Evolutionary conservation across 805 yeast species (phyloP).

Genomic region (Wickerhamomyces canadensis): DNA sequence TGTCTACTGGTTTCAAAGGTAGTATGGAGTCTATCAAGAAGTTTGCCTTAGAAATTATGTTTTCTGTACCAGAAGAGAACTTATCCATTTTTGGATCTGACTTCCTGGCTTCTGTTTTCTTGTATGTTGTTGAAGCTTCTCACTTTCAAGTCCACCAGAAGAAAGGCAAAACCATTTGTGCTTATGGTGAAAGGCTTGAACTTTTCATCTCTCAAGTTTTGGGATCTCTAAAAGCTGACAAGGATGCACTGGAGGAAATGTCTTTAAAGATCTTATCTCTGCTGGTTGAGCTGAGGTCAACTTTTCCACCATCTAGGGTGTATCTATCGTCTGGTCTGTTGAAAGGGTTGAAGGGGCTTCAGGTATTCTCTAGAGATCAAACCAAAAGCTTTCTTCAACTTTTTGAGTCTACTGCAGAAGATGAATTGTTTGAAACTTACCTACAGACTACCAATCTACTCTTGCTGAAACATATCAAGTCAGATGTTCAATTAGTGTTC

Average conservation of each 20-base stretch:
- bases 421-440: conserved; percentile 44
- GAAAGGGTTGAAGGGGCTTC: conserved; percentile 37
- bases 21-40: conserved; percentile 74
- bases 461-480: conserved; percentile 35
- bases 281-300: conserved; percentile 40
- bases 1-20: conserved; percentile 71
- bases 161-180: conserved; percentile 37
- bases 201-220: conserved; percentile 35
- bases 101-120: conserved; percentile 37
- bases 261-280: conserved; percentile 35
- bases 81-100: conserved; percentile 41
- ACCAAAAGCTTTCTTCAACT: conserved; percentile 27
- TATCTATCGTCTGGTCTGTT: conserved; percentile 53
- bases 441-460: conserved; percentile 48
- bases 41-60: conserved; percentile 50
- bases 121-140: conserved; percentile 57
- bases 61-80: conserved; percentile 43
- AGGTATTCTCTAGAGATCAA: conserved; percentile 23
- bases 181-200: conserved; percentile 49
- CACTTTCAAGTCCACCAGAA: conserved; percentile 44
- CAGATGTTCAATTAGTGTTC: conserved; percentile 18
- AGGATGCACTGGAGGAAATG: conserved; percentile 22
- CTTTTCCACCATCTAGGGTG: conserved; percentile 68
- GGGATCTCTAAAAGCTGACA: conserved; percentile 28
- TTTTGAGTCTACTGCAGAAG: conserved; percentile 39